Base-by-base conservation (phyloP, 768 basidiomycete species). In the Pleurotus pulmonarius region DNA sequence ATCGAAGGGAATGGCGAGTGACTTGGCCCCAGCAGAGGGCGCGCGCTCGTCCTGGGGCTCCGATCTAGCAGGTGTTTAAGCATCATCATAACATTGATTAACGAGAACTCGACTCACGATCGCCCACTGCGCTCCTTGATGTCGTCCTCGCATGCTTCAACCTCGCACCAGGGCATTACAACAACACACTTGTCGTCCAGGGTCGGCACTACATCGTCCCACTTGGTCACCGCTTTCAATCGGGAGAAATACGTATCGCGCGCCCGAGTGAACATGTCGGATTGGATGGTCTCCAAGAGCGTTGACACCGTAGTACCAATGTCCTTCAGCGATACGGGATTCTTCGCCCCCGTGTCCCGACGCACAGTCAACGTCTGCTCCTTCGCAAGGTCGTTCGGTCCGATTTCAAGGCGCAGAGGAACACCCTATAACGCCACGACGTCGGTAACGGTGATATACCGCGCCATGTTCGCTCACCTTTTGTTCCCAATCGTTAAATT, bases 401-500 rank as follows among this genome's bases (percentile, higher is more conserved):
- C 97, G 63, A 98, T 86, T 75, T 99, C 97, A 60, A 99, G 88
- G 61, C 97, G 94, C 60, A 99, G 79, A 11, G 97, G 97, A 43
- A 98, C 94, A 68, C 97, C 97, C 90, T 94, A 3, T 29, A 22
- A 51, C 29, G 34, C 18, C n/a, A 41, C 44, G 7, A 44, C 46
- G 51, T 39, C 13, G 56, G 44, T 55, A 40, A 37, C 12, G 43
- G 48, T 47, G 37, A 48, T 41, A 56, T 63, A 58, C 13, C 60
- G 37, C 24, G 49, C 43, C 11, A 56, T 58, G 5, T 40, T 20
- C 4, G 16, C 73, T 46, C 59, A 90, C 93, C 85, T 96, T 92
- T 73, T 98, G 89, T 76, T 99, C 97, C 94, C 96, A 98, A 65
- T 98, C 93, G 68, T 98, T 97, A 78, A 97, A 99, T 75, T 99